phyloP scores from a whole-genome alignment of 257 asterid genomes.

The Przewalskia tangutica region DNA sequence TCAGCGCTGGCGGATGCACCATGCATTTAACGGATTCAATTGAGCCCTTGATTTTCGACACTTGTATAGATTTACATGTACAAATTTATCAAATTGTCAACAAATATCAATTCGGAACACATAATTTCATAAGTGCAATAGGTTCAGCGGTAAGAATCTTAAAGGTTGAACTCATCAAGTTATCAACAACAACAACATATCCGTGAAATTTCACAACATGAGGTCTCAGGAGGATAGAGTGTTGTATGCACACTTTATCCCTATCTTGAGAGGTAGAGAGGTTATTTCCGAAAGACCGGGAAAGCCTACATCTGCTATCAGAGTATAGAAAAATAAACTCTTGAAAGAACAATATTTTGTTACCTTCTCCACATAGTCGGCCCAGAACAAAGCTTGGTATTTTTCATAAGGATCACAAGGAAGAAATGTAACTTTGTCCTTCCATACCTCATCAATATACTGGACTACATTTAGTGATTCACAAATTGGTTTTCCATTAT shows the following conservation, averaged over 20 bases:
- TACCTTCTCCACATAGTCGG: slow-evolving; percentile 20
- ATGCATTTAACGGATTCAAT: no score
- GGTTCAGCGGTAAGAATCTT: background rate
- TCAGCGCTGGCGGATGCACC: no score
- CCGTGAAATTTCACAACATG: no score
- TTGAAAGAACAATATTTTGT: background rate
- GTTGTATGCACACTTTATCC: no score
- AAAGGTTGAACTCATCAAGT: background rate
- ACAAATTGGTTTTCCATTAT: slow-evolving; percentile 15
- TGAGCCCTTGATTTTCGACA: no score
- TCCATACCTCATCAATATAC: slow-evolving; percentile 25
- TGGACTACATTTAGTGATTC: slow-evolving; percentile 11
- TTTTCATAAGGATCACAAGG: slow-evolving; percentile 18
- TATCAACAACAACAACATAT: no score
- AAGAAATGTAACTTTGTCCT: slow-evolving; percentile 4
- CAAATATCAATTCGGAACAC: background rate
- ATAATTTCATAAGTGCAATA: background rate
- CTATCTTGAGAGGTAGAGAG: no score
- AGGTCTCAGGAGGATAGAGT: no score
- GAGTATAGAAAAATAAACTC: background rate
- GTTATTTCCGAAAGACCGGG: background rate
- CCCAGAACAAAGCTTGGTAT: slow-evolving; percentile 29
- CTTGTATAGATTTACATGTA: background rate
- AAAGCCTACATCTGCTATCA: background rate
- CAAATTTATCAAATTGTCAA: background rate